Percentiles rank a stretch among this genome's conserved stretches.
Evolutionary conservation across 495 filamentous ascomycete genomes (phyloP).

Genomic region (Elasticomyces elasticus): DNA sequence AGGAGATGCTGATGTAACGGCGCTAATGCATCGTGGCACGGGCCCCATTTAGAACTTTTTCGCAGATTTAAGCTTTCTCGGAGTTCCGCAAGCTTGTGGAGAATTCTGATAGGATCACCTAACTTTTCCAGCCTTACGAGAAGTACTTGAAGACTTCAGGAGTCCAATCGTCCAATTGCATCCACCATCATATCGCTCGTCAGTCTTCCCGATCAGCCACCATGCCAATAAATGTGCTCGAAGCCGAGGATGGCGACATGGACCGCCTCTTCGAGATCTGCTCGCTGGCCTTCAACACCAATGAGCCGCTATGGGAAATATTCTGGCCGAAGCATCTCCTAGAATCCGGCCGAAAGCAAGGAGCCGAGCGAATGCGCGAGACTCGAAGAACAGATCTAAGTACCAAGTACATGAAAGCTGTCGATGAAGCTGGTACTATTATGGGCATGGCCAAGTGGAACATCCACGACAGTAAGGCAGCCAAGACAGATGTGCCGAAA

Average conservation of each 20-base stretch:
- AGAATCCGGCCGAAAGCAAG: conserved; percentile 9
- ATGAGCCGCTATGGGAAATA: conserved; percentile 10
- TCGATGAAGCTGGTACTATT: conserved; percentile 12
- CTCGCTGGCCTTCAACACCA: conserved; percentile 9
- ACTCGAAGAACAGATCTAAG: conserved; percentile 1
- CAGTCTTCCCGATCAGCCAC: not conserved
- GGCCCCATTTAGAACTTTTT: too few species aligned
- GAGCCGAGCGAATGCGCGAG: conserved; percentile 9
- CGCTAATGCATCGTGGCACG: too few species aligned
- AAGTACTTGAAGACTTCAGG: too few species aligned
- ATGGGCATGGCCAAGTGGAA: conserved; percentile 18
- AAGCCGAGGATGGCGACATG: conserved; percentile 16
- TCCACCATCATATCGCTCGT: too few species aligned
- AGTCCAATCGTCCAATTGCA: too few species aligned
- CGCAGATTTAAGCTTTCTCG: too few species aligned
- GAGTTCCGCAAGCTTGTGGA: too few species aligned
- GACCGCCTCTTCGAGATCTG: conserved; percentile 14
- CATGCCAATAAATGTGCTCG: conserved; percentile 2
- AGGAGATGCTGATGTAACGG: too few species aligned
- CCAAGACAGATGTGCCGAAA: not conserved
- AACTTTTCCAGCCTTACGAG: too few species aligned
- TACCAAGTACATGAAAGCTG: conserved; percentile 15
- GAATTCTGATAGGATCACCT: too few species aligned
- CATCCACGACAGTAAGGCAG: not conserved
- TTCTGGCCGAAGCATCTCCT: conserved; percentile 8